Evolutionary conservation across 1,139 yeast species (phyloP), one percentile per base, ranked within the genome.

Genomic region (Sporopachydermia cereana): DNA sequence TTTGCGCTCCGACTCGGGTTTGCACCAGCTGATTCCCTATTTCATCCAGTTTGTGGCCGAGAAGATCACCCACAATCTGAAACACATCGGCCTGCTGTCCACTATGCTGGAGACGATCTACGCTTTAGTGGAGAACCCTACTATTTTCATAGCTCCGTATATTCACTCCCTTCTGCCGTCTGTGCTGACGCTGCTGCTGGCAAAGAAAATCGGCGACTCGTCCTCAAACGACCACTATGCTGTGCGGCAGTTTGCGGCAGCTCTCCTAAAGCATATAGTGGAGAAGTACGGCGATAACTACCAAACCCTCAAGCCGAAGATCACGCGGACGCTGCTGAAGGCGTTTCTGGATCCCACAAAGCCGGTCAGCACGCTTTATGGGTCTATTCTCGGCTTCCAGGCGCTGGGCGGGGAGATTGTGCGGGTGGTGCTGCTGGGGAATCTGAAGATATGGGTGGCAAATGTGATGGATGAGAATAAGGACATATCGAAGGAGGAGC

Each of bases 161-260:
- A 89, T 93, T 45, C 98, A 93, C 63, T 93, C 96, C 1, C 69
- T 93, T 54, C 86, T 91, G 86, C 98, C 99, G 21, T 85, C 96
- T 52, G 81, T 91, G 31, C 70, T 93, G 53, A 93, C 99, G 0
- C 71, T 93, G 27, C 70, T 93, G 45, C 71, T 93, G 49, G 96
- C 97, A 2, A 89, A 88, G 57, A 76, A 85, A 51, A 76, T 91
- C n/a, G 97, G 97, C 0, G 55, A 48, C 24, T 45, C 52, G 7
- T 43, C 55, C 12, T 50, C 47, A 43, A 48, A 47, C 12, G 51
- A 56, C 36, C 62, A 60, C 44, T 62, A 59, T 50, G 66, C 58
- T 2, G 78, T 91, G 3, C 74, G 99, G 51, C 95, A 84, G 55
- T 81, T 85, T 60, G 91, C 97, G 1, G 89, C 96, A 1, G 77